Evolutionary conservation across 306 rosid genomes (phyloP).

Genomic region (Arachis stenosperma): DNA sequence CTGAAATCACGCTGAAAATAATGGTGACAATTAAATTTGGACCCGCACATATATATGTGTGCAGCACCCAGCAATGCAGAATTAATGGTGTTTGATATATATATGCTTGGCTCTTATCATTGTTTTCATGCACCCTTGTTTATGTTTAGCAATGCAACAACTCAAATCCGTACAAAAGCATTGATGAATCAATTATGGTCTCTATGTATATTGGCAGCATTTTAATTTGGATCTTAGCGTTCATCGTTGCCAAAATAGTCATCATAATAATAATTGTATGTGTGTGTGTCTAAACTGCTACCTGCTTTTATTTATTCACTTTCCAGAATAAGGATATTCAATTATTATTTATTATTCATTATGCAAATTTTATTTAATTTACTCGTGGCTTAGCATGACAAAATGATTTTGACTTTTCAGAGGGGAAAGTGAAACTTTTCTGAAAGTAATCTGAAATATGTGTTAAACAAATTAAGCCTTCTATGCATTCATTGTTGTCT

Average conservation of each 20-base stretch:
- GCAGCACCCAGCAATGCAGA: slow-evolving; percentile 30
- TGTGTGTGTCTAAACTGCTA: background rate
- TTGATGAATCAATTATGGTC: background rate
- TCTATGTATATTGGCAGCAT: too few species aligned
- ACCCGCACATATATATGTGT: slow-evolving; percentile 41
- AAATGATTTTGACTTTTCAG: background rate
- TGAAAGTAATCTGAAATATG: background rate
- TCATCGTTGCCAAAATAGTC: slow-evolving; percentile 29
- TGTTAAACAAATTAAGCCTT: background rate
- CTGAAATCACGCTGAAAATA: slow-evolving; percentile 22
- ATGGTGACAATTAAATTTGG: slow-evolving; percentile 27
- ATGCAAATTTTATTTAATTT: background rate
- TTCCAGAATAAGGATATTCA: background rate
- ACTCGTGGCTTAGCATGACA: background rate
- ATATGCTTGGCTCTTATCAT: slow-evolving; percentile 25
- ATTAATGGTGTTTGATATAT: slow-evolving; percentile 13
- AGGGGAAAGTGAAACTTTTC: background rate
- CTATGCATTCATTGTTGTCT: background rate
- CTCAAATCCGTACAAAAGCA: slow-evolving; percentile 26
- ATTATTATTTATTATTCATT: too few species aligned
- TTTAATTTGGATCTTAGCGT: slow-evolving; percentile 1
- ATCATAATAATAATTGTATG: background rate
- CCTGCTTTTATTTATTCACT: background rate
- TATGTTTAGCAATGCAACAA: slow-evolving; percentile 44
- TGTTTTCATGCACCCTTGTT: background rate